A percentile compares a stretch with the other conserved stretches of the same genome.
These are phyloP conservation scores for Colletotrichum sp. DNA, from an alignment of 2,329 filamentous ascomycete species.

Conservation along the genomic window DNA sequence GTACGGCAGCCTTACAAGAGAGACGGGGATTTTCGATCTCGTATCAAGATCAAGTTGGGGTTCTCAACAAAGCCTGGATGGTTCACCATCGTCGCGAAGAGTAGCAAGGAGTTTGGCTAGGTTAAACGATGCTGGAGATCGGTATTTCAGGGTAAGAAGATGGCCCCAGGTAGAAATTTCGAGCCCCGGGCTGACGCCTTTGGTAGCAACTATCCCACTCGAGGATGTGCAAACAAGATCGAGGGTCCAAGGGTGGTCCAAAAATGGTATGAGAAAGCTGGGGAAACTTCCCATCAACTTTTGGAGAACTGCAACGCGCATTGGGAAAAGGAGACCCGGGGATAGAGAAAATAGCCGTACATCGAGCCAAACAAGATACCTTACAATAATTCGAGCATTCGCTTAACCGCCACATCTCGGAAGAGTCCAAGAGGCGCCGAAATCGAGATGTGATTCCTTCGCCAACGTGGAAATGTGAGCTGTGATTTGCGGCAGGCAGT, in stretches of 20 bases:
- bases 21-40: not conserved
- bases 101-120: not conserved
- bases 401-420: not conserved
- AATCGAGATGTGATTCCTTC: not conserved
- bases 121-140: not conserved
- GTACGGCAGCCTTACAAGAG: not conserved
- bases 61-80: not conserved
- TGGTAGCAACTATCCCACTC: not conserved
- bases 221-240: not conserved
- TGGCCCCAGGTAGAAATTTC: not conserved
- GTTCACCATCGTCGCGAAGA: not conserved
- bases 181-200: not conserved
- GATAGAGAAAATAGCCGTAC: not conserved
- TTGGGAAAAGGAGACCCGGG: not conserved
- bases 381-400: not conserved
- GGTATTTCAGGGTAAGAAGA: not conserved
- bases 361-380: not conserved
- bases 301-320: not conserved
- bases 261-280: not conserved
- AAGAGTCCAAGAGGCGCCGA: not conserved
- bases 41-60: not conserved
- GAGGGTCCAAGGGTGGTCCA: not conserved
- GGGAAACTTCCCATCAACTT: not conserved
- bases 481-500: not conserved
- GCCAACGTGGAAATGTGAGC: not conserved